phyloP scores from a whole-genome alignment of 257 asterid genomes.

The Jaltomata sinuosa region DNA sequence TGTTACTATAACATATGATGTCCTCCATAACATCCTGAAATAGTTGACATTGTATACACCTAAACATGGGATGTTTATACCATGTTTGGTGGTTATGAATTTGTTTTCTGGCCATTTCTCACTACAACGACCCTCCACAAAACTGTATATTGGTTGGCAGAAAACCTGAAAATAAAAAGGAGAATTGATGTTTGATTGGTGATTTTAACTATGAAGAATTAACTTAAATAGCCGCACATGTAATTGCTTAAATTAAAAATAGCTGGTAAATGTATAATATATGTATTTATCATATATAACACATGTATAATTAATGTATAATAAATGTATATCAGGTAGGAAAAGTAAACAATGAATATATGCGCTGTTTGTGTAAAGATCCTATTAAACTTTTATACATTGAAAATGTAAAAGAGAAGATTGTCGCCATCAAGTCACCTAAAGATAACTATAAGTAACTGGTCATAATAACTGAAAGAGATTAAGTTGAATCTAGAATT shows the following conservation, averaged over 20 bases:
- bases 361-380: neutral
- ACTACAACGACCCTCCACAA: slow-evolving; percentile 13
- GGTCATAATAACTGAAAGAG: neutral
- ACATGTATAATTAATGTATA: neutral
- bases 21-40: slow-evolving; percentile 23
- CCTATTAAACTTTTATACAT: neutral
- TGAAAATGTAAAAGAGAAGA: neutral
- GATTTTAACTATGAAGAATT: neutral
- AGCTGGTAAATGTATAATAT: neutral
- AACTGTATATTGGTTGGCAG: slow-evolving; percentile 22
- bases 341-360: neutral
- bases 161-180: slow-evolving; percentile 7
- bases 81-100: slow-evolving; percentile 11
- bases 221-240: too few relatives aligned
- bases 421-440: neutral
- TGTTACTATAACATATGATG: slow-evolving; percentile 13
- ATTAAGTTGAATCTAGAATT: neutral
- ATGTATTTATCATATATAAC: too few relatives aligned
- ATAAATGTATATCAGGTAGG: neutral
- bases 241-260: too few relatives aligned
- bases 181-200: neutral
- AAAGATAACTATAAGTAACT: neutral
- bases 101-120: neutral
- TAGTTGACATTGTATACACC: neutral
- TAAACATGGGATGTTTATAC: slow-evolving; percentile 1